phyloP scores from a whole-genome alignment of 441 rosid species.

The Jatropha podagrica region DNA sequence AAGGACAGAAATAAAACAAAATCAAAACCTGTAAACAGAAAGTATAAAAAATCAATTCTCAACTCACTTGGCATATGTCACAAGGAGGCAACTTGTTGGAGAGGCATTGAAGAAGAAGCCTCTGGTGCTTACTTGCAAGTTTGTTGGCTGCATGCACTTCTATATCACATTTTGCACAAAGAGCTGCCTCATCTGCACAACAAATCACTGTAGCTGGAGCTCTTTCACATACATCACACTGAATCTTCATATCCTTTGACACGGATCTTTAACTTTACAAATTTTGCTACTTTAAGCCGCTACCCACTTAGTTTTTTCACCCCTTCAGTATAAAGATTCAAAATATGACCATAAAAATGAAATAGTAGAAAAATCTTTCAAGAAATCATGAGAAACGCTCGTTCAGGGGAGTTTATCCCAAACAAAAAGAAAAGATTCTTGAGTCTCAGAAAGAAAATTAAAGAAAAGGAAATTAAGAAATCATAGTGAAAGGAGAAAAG shows the following conservation, averaged over 20 bases:
- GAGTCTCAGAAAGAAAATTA: neutral
- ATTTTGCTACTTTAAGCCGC: slow-evolving; percentile 8
- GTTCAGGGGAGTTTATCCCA: neutral
- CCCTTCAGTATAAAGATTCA: neutral
- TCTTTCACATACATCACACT: slow-evolving; percentile 83
- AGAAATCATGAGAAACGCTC: neutral
- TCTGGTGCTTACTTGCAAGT: slow-evolving; percentile 76
- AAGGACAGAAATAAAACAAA: neutral
- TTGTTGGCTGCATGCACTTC: slow-evolving; percentile 82
- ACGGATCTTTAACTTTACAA: neutral
- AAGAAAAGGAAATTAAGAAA: neutral
- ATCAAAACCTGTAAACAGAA: neutral
- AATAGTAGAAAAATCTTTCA: neutral
- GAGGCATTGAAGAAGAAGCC: slow-evolving; percentile 62
- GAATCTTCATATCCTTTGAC: slow-evolving; percentile 63
- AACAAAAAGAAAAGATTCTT: neutral
- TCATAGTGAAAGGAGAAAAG: too few species aligned
- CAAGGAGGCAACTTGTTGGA: slow-evolving; percentile 67
- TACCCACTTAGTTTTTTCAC: slow-evolving; percentile 1
- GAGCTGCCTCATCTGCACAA: slow-evolving; percentile 93
- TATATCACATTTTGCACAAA: slow-evolving; percentile 71
- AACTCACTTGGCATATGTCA: slow-evolving; percentile 76
- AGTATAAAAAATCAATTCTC: neutral
- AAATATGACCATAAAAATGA: neutral
- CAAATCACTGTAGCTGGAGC: slow-evolving; percentile 78